phyloP scores from a whole-genome alignment of 257 asterid genomes.

The Penstemon eatonii region DNA sequence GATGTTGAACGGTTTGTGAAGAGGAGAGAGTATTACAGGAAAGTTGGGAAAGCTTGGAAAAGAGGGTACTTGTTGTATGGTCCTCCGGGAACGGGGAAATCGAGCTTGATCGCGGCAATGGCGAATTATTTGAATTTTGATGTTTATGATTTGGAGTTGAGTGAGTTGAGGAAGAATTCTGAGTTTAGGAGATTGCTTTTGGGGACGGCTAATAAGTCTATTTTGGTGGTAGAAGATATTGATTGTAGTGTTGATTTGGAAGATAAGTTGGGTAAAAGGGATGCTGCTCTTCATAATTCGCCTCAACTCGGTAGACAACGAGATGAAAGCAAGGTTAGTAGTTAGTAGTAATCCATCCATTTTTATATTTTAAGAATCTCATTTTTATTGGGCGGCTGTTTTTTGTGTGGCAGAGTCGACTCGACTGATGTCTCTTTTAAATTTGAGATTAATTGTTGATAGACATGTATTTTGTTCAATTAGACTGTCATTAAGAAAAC shows the following conservation, averaged over 20 bases:
- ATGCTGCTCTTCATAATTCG: not conserved
- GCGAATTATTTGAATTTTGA: constrained; percentile 70
- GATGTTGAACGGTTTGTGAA: constrained; percentile 53
- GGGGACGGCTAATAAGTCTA: constrained; percentile 52
- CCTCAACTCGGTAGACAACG: not conserved
- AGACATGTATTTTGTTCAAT: too few species aligned
- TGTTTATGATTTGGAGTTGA: constrained; percentile 66
- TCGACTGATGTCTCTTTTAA: too few species aligned
- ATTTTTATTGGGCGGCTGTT: too few species aligned
- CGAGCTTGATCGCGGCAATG: constrained; percentile 78
- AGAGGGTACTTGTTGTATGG: constrained; percentile 76
- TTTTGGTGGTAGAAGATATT: constrained; percentile 70
- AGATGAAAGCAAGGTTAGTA: constrained; percentile 40
- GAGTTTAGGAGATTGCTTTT: constrained; percentile 53
- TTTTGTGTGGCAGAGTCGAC: too few species aligned
- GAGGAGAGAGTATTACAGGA: constrained; percentile 55
- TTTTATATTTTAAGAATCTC: not conserved
- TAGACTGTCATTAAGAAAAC: too few species aligned
- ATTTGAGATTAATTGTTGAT: too few species aligned
- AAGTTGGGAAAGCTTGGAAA: constrained; percentile 75
- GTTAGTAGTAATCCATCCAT: not conserved
- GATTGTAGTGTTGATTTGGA: constrained; percentile 64
- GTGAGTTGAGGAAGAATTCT: constrained; percentile 49
- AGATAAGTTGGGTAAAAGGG: constrained; percentile 39
- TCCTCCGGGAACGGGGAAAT: constrained; percentile 82